phyloP scores from a whole-genome alignment of 768 basidiomycete species.

The Lactarius hatsudake region DNA sequence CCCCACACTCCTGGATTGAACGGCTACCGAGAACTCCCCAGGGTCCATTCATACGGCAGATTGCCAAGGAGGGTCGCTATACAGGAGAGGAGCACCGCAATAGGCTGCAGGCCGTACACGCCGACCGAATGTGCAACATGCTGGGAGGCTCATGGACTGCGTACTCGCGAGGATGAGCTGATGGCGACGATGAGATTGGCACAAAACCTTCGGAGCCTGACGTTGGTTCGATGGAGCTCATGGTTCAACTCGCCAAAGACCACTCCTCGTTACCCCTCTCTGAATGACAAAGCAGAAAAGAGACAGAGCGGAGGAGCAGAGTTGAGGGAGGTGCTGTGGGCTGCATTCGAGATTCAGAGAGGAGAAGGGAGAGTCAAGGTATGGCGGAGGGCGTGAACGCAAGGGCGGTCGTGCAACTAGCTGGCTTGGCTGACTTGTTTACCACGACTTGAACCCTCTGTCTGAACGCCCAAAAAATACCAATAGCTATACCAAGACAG shows the following conservation, averaged over 20 bases:
- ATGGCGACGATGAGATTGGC: slow-evolving; percentile 26
- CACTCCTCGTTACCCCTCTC: slow-evolving; percentile 2
- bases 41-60: slow-evolving; percentile 21
- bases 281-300: background rate
- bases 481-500: background rate
- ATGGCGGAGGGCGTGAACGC: slow-evolving; percentile 41
- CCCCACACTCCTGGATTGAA: slow-evolving; percentile 21
- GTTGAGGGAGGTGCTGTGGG: slow-evolving; percentile 29
- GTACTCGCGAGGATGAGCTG: slow-evolving; percentile 25
- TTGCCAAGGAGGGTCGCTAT: slow-evolving; percentile 1
- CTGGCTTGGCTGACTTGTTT: background rate
- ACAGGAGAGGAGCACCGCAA: background rate
- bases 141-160: slow-evolving; percentile 20
- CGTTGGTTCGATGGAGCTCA: slow-evolving; percentile 27
- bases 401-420: background rate
- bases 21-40: slow-evolving; percentile 2
- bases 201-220: slow-evolving; percentile 23
- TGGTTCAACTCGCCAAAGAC: slow-evolving; percentile 25
- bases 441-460: background rate
- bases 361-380: slow-evolving; percentile 42
- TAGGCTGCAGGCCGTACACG: slow-evolving; percentile 19
- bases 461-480: background rate
- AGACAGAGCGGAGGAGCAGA: background rate
- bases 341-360: slow-evolving; percentile 44
- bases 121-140: slow-evolving; percentile 28